Conservation (phyloP, 768 basidiomycete genomes). For the Auricularia auricula-judae region DNA sequence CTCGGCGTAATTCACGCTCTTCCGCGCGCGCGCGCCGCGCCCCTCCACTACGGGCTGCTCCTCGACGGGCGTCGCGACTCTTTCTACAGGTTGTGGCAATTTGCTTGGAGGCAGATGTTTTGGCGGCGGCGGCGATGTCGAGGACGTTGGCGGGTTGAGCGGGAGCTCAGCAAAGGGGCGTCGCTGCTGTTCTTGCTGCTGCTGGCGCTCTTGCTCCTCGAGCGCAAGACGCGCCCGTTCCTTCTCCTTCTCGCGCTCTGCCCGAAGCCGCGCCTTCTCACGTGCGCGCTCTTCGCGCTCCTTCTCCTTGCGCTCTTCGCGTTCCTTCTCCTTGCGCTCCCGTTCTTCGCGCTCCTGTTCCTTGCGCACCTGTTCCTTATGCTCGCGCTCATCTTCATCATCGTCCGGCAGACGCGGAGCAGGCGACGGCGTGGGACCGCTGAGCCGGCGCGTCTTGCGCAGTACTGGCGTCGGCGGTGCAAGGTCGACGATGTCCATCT, state of each 20-base stretch:
- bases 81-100: background rate
- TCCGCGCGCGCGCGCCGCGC: slow-evolving; percentile 46
- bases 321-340: slow-evolving; percentile 13
- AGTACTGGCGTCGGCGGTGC: background rate
- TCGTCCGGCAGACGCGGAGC: background rate
- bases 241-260: slow-evolving; percentile 22
- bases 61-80: slow-evolving; percentile 23
- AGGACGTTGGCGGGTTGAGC: background rate
- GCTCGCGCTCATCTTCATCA: slow-evolving; percentile 5
- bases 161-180: background rate
- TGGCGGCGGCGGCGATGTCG: background rate
- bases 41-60: slow-evolving; percentile 14
- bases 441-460: background rate
- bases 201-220: background rate
- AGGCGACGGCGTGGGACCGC: background rate
- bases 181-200: background rate
- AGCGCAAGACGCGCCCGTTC: slow-evolving; percentile 27
- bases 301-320: slow-evolving; percentile 15
- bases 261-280: background rate
- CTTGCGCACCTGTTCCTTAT: slow-evolving; percentile 15
- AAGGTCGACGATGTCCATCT: background rate
- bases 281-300: slow-evolving; percentile 31
- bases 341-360: slow-evolving; percentile 19
- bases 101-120: background rate
- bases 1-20: slow-evolving; percentile 79